These are phyloP conservation scores for Colletotrichum chrysophilum DNA, from an alignment of 2,329 filamentous ascomycete genomes.

Conservation along the genomic window DNA sequence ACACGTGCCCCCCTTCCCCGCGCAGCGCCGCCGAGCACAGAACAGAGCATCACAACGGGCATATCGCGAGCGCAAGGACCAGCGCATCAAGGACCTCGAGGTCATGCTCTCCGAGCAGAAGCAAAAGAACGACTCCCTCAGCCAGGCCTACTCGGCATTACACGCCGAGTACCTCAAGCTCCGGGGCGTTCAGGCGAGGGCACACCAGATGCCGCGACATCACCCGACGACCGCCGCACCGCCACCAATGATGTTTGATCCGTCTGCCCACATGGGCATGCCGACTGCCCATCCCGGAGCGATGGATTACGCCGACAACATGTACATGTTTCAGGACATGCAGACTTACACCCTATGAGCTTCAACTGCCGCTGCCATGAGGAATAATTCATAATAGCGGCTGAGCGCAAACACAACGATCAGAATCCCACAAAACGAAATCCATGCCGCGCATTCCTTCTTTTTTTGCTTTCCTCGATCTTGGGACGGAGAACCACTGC, in stretches of 20 bases:
- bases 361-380: not conserved
- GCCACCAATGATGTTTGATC: conserved; percentile 12
- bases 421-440: not conserved
- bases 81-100: conserved; percentile 69
- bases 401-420: not conserved
- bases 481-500: not conserved
- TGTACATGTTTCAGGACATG: conserved; percentile 35
- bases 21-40: conserved; percentile 34
- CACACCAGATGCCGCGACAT: conserved; percentile 14
- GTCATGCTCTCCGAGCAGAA: conserved; percentile 57
- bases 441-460: not conserved
- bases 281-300: conserved; percentile 21
- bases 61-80: conserved; percentile 46
- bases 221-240: not conserved
- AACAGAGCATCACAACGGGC: conserved; percentile 37
- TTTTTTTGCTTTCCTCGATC: not conserved
- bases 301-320: conserved; percentile 31
- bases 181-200: conserved; percentile 15
- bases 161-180: conserved; percentile 49
- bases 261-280: conserved; percentile 15
- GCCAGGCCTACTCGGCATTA: conserved; percentile 57
- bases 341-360: conserved; percentile 24
- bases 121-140: conserved; percentile 60
- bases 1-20: not conserved
- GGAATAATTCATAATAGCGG: not conserved